phyloP scores from a whole-genome alignment of 2,329 filamentous ascomycete genomes.

The Dothideomycetes sp. region DNA sequence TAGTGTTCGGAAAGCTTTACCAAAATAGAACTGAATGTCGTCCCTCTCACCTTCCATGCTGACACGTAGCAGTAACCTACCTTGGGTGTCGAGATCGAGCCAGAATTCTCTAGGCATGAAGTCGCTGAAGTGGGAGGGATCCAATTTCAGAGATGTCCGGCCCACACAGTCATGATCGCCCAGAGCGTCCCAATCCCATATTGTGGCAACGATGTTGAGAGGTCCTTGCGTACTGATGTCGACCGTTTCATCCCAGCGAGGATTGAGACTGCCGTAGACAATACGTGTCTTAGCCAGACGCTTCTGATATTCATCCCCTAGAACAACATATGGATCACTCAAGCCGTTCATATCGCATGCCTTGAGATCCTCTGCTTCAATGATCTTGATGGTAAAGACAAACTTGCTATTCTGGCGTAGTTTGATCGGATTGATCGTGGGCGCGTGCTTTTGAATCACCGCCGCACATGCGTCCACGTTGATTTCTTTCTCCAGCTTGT shows the following conservation, averaged over 20 bases:
- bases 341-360: slow-evolving; percentile 92
- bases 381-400: slow-evolving; percentile 97
- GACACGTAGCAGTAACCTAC: slow-evolving; percentile 75
- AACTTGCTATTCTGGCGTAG: slow-evolving; percentile 67
- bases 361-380: slow-evolving; percentile 94
- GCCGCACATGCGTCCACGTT: slow-evolving; percentile 86
- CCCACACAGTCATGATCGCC: slow-evolving; percentile 97
- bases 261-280: slow-evolving; percentile 81
- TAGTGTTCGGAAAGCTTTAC: slow-evolving; percentile 87
- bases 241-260: slow-evolving; percentile 93
- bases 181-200: slow-evolving; percentile 97
- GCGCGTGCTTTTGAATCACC: slow-evolving; percentile 65
- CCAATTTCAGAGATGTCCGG: slow-evolving; percentile 93
- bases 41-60: slow-evolving; percentile 98
- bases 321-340: slow-evolving; percentile 93
- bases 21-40: slow-evolving; percentile 97
- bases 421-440: slow-evolving; percentile 54
- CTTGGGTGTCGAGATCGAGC: slow-evolving; percentile 94
- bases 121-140: slow-evolving; percentile 93
- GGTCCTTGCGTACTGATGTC: slow-evolving; percentile 90
- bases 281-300: slow-evolving; percentile 89
- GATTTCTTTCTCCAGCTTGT: slow-evolving; percentile 80
- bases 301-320: slow-evolving; percentile 96
- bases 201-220: slow-evolving; percentile 88
- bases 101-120: slow-evolving; percentile 94